phyloP scores from a whole-genome alignment of 345 rosid genomes.

The Eucalyptus decipiens region DNA sequence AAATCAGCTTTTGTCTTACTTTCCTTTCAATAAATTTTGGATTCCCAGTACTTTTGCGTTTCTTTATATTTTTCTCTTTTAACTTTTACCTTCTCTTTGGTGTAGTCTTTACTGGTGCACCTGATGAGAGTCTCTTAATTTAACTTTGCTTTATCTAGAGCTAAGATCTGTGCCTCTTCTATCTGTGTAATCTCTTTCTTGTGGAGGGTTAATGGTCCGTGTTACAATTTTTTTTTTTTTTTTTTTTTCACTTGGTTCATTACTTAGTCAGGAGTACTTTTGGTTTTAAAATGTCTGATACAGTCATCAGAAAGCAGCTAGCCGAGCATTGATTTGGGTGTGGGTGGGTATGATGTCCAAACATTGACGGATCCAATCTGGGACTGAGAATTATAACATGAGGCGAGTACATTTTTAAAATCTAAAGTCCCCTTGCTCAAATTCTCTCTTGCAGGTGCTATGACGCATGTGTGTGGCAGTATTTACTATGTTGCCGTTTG shows the following conservation, averaged over 20 bases:
- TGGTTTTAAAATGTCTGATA: background rate
- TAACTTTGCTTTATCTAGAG: background rate
- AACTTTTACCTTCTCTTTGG: background rate
- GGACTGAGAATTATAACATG: background rate
- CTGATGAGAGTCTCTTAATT: background rate
- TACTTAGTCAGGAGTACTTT: background rate
- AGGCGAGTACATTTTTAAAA: background rate
- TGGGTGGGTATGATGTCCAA: background rate
- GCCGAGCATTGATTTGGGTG: background rate
- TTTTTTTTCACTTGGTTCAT: background rate
- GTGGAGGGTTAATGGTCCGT: background rate
- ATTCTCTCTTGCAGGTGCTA: background rate
- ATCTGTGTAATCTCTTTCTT: background rate
- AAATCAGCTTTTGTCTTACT: background rate
- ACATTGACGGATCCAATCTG: background rate
- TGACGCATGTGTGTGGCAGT: background rate
- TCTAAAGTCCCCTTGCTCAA: background rate
- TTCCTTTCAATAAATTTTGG: background rate
- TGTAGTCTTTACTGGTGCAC: background rate
- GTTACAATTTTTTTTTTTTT: background rate
- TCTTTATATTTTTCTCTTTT: background rate
- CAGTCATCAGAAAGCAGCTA: background rate
- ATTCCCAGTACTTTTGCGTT: background rate
- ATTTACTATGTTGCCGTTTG: background rate
- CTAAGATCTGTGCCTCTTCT: background rate